Base-by-base conservation (phyloP, 768 basidiomycete species). In the Boletus rubescentipes region DNA sequence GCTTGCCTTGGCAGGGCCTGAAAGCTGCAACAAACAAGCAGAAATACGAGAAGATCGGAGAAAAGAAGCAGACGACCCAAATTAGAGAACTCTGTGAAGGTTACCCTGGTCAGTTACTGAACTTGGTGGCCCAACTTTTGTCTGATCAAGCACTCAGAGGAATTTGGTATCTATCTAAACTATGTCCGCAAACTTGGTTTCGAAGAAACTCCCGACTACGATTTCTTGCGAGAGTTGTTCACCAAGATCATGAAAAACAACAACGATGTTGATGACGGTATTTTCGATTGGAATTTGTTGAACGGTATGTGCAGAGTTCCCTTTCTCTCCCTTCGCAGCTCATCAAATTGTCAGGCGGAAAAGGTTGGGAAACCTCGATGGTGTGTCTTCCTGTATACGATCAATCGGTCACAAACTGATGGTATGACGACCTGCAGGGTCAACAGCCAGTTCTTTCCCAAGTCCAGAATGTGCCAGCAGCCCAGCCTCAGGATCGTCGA, bases 1-100 rank as follows among this genome's bases (percentile, higher is more conserved):
- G 94, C 63, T 69, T 99, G 49, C 97, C 97, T 21, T 99, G 97
- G 97, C 97, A 99, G 69, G 97, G 97, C 53, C 82, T 99, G 53
- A 98, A 98, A 75, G 97, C 97, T 32, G 97, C 97, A 29, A 99
- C 95, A 46, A 98, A 99, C 80, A 99, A 99, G 78, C 97, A 98
- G 72, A 93, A 98, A 79, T 99, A 99, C 76, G 96, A 99, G 80
- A 99, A 98, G 81, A 99, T 99, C 71, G 96, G 96, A 59, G 96
- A 99, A 79, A 99, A 99, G 87, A 99, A 93, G 81, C 97, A 98
- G 77, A 91, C 90, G 14, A 98, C 97, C 29, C 89, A 90, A 8
- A 98, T 99, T 72, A 96, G 93, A 75, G 97, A 99, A 67, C 80
- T 99, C 23, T 93, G 89, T 65, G 97, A 98, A 63, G 91, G 93